phyloP scores from a whole-genome alignment of 352 stramenopile genomes.

The Phytophthora aleatoria region DNA sequence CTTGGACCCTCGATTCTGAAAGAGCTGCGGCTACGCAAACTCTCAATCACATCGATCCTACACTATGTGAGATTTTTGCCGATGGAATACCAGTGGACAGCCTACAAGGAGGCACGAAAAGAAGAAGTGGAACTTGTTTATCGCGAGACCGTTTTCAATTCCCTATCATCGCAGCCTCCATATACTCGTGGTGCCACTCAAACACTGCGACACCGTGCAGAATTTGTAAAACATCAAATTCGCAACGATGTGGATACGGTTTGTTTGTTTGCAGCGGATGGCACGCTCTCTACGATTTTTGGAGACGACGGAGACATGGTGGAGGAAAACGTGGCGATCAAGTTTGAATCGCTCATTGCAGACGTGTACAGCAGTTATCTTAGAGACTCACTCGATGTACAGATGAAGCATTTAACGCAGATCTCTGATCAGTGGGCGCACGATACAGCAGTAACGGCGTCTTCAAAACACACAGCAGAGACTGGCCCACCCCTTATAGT shows the following conservation, averaged over 20 bases:
- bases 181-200: not conserved
- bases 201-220: constrained; percentile 57
- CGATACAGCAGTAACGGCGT: constrained; percentile 41
- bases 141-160: constrained; percentile 31
- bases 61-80: constrained; percentile 76
- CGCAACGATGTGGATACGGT: constrained; percentile 74
- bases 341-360: constrained; percentile 67
- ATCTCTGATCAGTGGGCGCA: constrained; percentile 67
- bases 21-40: constrained; percentile 56
- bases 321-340: constrained; percentile 53
- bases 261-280: constrained; percentile 66
- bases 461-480: constrained; percentile 18
- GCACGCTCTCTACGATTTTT: constrained; percentile 74
- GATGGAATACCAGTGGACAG: constrained; percentile 62
- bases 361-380: constrained; percentile 67
- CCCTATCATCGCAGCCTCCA: constrained; percentile 2
- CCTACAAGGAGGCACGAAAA: constrained; percentile 62
- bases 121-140: constrained; percentile 63
- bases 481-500: constrained; percentile 18
- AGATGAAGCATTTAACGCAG: constrained; percentile 58
- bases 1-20: constrained; percentile 54
- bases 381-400: constrained; percentile 50
- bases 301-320: constrained; percentile 58
- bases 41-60: constrained; percentile 56
- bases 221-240: constrained; percentile 81